Evolutionary conservation across 108 stramenopile genomes (phyloP).

Genomic region (Craspedostauros australis): DNA sequence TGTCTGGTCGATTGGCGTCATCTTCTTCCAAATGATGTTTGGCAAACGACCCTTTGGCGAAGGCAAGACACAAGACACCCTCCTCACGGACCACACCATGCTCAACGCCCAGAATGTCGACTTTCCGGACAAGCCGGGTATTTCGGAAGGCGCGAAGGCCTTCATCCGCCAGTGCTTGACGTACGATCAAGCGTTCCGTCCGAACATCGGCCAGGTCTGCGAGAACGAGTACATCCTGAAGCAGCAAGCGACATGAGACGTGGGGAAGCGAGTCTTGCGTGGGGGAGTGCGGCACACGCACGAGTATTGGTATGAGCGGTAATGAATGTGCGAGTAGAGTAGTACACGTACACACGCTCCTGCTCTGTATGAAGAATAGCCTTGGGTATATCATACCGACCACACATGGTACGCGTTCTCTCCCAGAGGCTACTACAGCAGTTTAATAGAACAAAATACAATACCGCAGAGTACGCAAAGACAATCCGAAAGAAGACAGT

Average conservation of each 20-base stretch:
- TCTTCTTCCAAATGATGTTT: slow-evolving; percentile 98
- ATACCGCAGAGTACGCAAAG: too few species aligned
- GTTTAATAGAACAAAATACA: too few species aligned
- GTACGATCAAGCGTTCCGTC: slow-evolving; percentile 85
- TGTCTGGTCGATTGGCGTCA: slow-evolving; percentile 98
- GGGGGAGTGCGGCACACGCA: too few species aligned
- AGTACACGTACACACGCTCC: too few species aligned
- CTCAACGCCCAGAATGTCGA: slow-evolving; percentile 86
- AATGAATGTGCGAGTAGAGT: too few species aligned
- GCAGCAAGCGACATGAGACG: neutral
- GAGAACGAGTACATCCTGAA: slow-evolving; percentile 62
- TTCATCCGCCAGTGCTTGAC: slow-evolving; percentile 90
- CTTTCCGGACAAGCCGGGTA: slow-evolving; percentile 77
- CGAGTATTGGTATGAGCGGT: too few species aligned
- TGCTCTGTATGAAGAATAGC: too few species aligned
- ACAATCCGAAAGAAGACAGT: too few species aligned
- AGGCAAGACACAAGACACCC: slow-evolving; percentile 91
- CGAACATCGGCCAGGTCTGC: slow-evolving; percentile 85
- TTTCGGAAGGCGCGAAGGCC: slow-evolving; percentile 88
- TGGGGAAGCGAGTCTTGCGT: too few species aligned
- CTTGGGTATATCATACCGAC: too few species aligned
- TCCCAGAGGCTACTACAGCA: too few species aligned
- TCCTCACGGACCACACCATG: slow-evolving; percentile 88
- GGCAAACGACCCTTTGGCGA: slow-evolving; percentile 97
- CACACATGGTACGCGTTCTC: too few species aligned